Conservation (phyloP, 352 stramenopile species). For the Phytophthora tentaculata region DNA sequence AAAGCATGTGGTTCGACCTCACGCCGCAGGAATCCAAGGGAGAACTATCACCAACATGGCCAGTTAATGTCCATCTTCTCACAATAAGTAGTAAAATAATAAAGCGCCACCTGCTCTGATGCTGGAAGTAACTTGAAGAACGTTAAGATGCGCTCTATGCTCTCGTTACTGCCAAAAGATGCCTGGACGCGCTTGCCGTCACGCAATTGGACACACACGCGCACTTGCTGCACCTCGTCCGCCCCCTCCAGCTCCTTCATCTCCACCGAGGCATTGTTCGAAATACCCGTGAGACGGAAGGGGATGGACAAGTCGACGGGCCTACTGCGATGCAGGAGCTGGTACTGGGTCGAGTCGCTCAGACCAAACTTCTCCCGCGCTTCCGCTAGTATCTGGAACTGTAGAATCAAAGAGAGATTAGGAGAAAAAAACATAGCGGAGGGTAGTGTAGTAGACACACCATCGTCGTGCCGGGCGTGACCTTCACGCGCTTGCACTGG, state of each 20-base stretch:
- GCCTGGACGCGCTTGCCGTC: conserved; percentile 83
- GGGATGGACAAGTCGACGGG: conserved; percentile 81
- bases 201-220: conserved; percentile 79
- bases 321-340: conserved; percentile 72
- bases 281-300: conserved; percentile 86
- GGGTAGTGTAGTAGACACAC: conserved; percentile 31
- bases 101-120: conserved; percentile 46
- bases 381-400: conserved; percentile 83
- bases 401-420: background rate
- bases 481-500: conserved; percentile 77
- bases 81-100: background rate
- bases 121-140: conserved; percentile 61
- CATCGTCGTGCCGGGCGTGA: conserved; percentile 79
- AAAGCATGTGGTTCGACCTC: conserved; percentile 68
- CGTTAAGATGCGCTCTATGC: conserved; percentile 63
- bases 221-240: conserved; percentile 59
- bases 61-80: conserved; percentile 9
- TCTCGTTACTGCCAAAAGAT: conserved; percentile 59
- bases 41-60: conserved; percentile 50
- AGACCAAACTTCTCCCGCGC: conserved; percentile 65
- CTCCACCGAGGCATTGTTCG: conserved; percentile 83
- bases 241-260: conserved; percentile 46
- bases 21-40: conserved; percentile 78
- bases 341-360: conserved; percentile 44
- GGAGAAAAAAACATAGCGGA: background rate